phyloP scores from a whole-genome alignment of 169 alveolate genomes.

The Eimeria maxima region DNA sequence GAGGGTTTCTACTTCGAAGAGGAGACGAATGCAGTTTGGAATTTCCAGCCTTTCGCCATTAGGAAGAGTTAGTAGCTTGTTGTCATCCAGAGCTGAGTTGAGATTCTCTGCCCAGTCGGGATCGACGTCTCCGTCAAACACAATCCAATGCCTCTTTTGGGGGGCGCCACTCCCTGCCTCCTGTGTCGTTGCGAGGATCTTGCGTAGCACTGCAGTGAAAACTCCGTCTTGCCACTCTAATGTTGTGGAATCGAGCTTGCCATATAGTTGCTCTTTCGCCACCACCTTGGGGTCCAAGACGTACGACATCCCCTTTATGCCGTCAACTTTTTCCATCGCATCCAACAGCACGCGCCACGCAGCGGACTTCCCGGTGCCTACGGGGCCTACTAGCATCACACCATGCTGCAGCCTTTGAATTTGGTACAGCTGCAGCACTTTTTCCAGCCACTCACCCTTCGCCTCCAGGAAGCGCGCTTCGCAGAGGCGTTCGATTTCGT shows the following conservation, averaged over 20 bases:
- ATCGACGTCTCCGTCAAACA: slow-evolving; percentile 99
- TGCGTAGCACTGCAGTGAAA: slow-evolving; percentile 96
- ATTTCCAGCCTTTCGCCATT: slow-evolving; percentile 92
- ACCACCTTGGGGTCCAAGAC: slow-evolving; percentile 97
- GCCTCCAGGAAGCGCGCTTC: slow-evolving; percentile 59
- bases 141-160: slow-evolving; percentile 97
- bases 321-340: slow-evolving; percentile 91
- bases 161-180: slow-evolving; percentile 85
- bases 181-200: slow-evolving; percentile 89
- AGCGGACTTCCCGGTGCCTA: slow-evolving; percentile 97
- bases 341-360: slow-evolving; percentile 95
- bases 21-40: slow-evolving; percentile 90
- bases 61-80: slow-evolving; percentile 97
- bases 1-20: slow-evolving; percentile 96
- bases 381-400: slow-evolving; percentile 96
- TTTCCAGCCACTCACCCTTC: slow-evolving; percentile 90
- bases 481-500: slow-evolving; percentile 81
- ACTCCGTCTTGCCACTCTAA: slow-evolving; percentile 98
- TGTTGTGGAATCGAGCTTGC: slow-evolving; percentile 94
- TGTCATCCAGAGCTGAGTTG: slow-evolving; percentile 99
- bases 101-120: slow-evolving; percentile 99
- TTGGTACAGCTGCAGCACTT: slow-evolving; percentile 95
- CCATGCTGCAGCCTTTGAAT: slow-evolving; percentile 96
- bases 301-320: slow-evolving; percentile 85
- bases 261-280: slow-evolving; percentile 95